These are phyloP conservation scores for Mycena crocata DNA, from an alignment of 768 basidiomycete genomes.

Conservation along the genomic window DNA sequence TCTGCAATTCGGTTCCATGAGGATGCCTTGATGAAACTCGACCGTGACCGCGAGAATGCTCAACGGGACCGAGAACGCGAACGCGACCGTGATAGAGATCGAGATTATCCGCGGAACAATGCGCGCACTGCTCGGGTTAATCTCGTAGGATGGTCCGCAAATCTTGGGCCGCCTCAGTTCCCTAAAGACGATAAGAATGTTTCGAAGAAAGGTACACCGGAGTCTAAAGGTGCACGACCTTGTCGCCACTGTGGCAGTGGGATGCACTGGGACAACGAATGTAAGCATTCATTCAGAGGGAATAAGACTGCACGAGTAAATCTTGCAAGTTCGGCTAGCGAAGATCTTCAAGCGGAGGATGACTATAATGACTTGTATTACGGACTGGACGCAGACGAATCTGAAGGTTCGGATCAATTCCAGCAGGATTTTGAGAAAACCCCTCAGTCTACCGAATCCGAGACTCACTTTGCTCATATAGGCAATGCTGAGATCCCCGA, in stretches of 20 bases:
- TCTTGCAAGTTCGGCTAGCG: neutral
- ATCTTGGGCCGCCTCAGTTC: neutral
- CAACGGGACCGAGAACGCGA: conserved; percentile 2
- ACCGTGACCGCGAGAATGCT: neutral
- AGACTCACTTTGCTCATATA: neutral
- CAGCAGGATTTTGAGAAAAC: conserved; percentile 30
- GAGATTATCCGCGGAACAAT: neutral
- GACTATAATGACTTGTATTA: conserved; percentile 42
- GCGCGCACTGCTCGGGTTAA: neutral
- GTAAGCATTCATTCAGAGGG: conserved; percentile 41
- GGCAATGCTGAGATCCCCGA: neutral
- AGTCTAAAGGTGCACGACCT: conserved; percentile 1
- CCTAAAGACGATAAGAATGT: neutral
- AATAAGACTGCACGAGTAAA: conserved; percentile 40
- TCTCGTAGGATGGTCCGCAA: neutral
- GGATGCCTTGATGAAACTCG: neutral
- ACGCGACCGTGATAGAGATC: neutral
- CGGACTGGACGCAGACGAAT: conserved; percentile 22
- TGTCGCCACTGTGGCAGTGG: conserved; percentile 25
- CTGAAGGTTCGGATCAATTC: conserved; percentile 8
- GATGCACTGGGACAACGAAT: conserved; percentile 48
- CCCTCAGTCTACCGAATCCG: conserved; percentile 15
- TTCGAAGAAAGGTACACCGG: neutral
- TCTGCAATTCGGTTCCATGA: neutral
- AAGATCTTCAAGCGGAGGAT: conserved; percentile 35